A percentile compares a stretch with the other conserved stretches of the same genome.
Conservation (phyloP, 2,329 filamentous ascomycete genomes). For the Westerdykella ornata region DNA sequence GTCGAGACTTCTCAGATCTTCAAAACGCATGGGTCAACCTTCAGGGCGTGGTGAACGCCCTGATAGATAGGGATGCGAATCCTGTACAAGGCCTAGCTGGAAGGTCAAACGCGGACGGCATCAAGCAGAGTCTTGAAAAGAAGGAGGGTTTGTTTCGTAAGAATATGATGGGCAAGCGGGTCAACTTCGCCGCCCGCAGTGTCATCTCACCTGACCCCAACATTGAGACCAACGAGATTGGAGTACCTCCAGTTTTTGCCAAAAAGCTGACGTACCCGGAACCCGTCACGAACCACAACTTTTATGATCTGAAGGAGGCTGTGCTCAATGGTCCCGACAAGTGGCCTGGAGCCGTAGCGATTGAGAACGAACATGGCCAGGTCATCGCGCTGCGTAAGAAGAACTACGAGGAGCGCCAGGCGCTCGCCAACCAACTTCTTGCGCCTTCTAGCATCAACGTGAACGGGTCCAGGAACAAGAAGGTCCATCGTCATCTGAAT, state of each 20-base stretch:
- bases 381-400: constrained; percentile 83
- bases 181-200: constrained; percentile 95
- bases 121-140: constrained; percentile 97
- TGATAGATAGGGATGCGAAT: constrained; percentile 85
- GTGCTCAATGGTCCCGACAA: constrained; percentile 91
- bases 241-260: constrained; percentile 95
- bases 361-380: constrained; percentile 93
- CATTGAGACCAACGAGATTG: constrained; percentile 98
- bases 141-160: constrained; percentile 97
- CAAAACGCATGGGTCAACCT: constrained; percentile 76
- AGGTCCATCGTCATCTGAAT: constrained; percentile 90
- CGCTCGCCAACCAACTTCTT: constrained; percentile 86
- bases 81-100: constrained; percentile 72
- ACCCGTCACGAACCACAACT: constrained; percentile 95
- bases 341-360: constrained; percentile 89
- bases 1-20: constrained; percentile 64
- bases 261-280: constrained; percentile 94
- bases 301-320: constrained; percentile 88
- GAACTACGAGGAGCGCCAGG: constrained; percentile 77
- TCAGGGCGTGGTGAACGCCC: constrained; percentile 84
- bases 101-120: constrained; percentile 78
- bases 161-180: constrained; percentile 98
- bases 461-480: constrained; percentile 79
- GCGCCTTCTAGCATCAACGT: constrained; percentile 70
- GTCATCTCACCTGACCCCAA: constrained; percentile 98